Conservation (phyloP, 2,329 filamentous ascomycete genomes). For the Scytalidium lignicola region DNA sequence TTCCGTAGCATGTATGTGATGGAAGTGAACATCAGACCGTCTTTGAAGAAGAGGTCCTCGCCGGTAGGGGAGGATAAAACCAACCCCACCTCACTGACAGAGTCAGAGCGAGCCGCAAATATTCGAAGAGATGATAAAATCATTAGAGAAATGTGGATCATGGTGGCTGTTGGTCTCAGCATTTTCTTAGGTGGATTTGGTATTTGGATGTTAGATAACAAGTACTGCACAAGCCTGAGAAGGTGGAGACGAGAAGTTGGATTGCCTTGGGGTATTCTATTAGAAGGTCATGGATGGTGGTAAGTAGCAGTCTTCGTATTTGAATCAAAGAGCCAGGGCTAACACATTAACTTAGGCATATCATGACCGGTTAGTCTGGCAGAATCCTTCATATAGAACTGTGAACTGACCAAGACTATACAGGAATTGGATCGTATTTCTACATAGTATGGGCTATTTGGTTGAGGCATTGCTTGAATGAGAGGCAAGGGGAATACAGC, state of each 20-base stretch:
- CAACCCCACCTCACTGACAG: constrained; percentile 27
- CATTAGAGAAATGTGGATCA: constrained; percentile 62
- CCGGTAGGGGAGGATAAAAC: constrained; percentile 35
- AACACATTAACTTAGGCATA: constrained; percentile 40
- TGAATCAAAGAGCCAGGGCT: not conserved
- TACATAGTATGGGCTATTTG: constrained; percentile 70
- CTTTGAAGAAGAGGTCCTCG: constrained; percentile 30
- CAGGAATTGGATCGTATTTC: constrained; percentile 61
- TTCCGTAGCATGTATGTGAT: constrained; percentile 56
- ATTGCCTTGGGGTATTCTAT: constrained; percentile 66
- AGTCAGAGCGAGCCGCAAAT: constrained; percentile 39
- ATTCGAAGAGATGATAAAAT: constrained; percentile 53
- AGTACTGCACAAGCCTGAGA: constrained; percentile 49
- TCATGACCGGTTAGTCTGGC: constrained; percentile 52
- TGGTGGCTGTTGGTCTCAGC: constrained; percentile 55
- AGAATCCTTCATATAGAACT: not conserved
- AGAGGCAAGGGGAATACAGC: constrained; percentile 59
- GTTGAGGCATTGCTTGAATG: constrained; percentile 64
- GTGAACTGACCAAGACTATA: not conserved
- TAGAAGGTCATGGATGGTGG: constrained; percentile 72
- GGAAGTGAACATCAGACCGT: constrained; percentile 56
- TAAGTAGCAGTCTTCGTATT: constrained; percentile 29
- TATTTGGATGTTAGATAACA: constrained; percentile 64
- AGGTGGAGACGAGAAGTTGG: constrained; percentile 57
- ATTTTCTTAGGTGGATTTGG: constrained; percentile 63